A percentile compares a stretch with the other conserved stretches of the same genome.
phyloP scores from a whole-genome alignment of 2,329 filamentous ascomycete species.

The Colletotrichum liaoningense region DNA sequence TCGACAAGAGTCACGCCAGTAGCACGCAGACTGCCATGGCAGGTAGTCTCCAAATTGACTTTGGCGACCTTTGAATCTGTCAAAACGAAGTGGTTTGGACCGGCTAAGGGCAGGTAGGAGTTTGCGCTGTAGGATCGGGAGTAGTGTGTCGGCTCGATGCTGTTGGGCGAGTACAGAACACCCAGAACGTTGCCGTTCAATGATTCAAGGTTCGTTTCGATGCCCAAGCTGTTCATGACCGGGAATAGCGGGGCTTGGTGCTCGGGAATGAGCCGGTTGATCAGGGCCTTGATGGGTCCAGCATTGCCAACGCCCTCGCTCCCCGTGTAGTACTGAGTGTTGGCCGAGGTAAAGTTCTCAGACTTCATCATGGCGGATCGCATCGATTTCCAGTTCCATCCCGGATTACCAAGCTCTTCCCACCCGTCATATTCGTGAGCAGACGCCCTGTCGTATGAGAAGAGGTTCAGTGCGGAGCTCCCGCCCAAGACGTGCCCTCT shows the following conservation, averaged over 20 bases:
- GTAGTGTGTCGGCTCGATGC: slow-evolving; percentile 58
- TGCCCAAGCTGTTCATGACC: slow-evolving; percentile 56
- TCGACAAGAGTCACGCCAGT: slow-evolving; percentile 40
- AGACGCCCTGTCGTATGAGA: slow-evolving; percentile 46
- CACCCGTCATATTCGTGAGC: slow-evolving; percentile 46
- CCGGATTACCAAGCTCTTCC: slow-evolving; percentile 46
- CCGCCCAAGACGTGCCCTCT: slow-evolving; percentile 59
- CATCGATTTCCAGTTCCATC: slow-evolving; percentile 51
- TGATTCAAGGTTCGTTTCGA: slow-evolving; percentile 53
- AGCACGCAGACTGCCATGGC: slow-evolving; percentile 25
- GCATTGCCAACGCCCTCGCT: slow-evolving; percentile 35
- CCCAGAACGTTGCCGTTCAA: slow-evolving; percentile 62
- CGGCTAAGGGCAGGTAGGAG: slow-evolving; percentile 53
- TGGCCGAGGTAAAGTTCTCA: slow-evolving; percentile 41
- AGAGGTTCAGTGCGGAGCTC: slow-evolving; percentile 56
- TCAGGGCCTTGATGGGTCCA: slow-evolving; percentile 42
- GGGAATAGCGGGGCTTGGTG: slow-evolving; percentile 57
- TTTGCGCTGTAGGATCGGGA: slow-evolving; percentile 60
- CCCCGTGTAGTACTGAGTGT: slow-evolving; percentile 25
- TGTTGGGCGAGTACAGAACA: slow-evolving; percentile 60
- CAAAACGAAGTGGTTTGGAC: slow-evolving; percentile 54
- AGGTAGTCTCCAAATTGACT: slow-evolving; percentile 47
- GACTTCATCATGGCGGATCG: slow-evolving; percentile 44
- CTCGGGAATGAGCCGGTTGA: slow-evolving; percentile 54
- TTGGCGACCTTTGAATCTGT: slow-evolving; percentile 50